Base-by-base conservation (phyloP, 1,284 basidiomycete genomes). In the Phaffia rhodozyma region DNA sequence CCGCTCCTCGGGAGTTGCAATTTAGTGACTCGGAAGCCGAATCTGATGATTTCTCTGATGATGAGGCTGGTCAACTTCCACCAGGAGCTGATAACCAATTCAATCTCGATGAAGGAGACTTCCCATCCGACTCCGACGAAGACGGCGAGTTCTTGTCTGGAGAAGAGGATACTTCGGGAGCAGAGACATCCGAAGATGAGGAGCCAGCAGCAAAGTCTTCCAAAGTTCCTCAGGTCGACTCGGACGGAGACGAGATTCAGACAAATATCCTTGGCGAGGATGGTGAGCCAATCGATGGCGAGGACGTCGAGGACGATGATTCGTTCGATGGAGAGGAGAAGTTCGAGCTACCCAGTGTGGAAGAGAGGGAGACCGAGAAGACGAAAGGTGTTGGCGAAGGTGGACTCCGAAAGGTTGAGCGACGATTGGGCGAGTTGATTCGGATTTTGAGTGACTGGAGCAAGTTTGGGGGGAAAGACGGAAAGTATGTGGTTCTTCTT, bases 401-500 rank as follows among this genome's bases (percentile, higher is more conserved):
- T 30, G 75, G 93, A 69, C 80, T 97, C 58, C 84, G 89, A 66
- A 81, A 85, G 47, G 85, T 97, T 9, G 91, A 97, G 76, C 80
- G 83, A 70, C 82, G 94, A 63, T 92, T 98, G 83, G 82, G 89
- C 68, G 85, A 90, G 74, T 87, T 91, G 69, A 88, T 91, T 16
- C 82, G 85, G 57, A 83, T 94, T 29, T 80, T 97, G 51, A 79
- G 81, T 18, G 86, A 85, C 70, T 93, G 78, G 74, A 75, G 90
- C 74, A 86, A 80, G 70, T 81, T 79, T 63, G 77, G 86, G 48
- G 84, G 82, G 23, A 82, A 82, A 63, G 78, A 83, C 68, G 86
- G 85, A 66, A 83, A 87, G 89, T 89, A 70, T 71, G 86, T 76
- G n/a, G 56, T 52, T 21, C 16, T 43, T 51, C 61, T 61, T 30